These are phyloP conservation scores for Curvularia lunata DNA, from an alignment of 2,329 filamentous ascomycete species.

Conservation along the genomic window DNA sequence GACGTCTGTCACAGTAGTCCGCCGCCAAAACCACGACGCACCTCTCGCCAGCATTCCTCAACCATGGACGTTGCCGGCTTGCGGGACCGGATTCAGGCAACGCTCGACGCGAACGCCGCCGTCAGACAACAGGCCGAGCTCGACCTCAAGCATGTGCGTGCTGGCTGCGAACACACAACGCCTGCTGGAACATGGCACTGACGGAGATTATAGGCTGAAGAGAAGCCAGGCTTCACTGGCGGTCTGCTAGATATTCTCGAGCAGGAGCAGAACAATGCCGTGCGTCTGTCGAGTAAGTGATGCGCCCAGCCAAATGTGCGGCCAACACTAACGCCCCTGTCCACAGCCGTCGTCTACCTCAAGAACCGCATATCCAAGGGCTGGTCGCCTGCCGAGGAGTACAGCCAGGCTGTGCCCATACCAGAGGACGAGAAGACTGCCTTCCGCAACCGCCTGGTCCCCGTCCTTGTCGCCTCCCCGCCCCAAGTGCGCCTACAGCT, in stretches of 20 bases:
- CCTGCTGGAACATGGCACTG: slow-evolving; percentile 29
- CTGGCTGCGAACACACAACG: slow-evolving; percentile 5
- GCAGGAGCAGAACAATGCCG: slow-evolving; percentile 81
- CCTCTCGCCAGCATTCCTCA: slow-evolving; percentile 22
- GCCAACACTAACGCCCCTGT: slow-evolving; percentile 30
- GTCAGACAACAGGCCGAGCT: slow-evolving; percentile 77
- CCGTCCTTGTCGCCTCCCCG: slow-evolving; percentile 81
- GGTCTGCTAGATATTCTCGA: slow-evolving; percentile 90
- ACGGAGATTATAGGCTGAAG: slow-evolving; percentile 72
- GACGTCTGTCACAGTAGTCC: slow-evolving; percentile 10
- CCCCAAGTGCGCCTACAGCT: slow-evolving; percentile 89
- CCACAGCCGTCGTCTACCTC: slow-evolving; percentile 88
- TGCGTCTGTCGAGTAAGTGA: slow-evolving; percentile 81
- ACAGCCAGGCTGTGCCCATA: slow-evolving; percentile 74
- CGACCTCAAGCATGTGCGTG: slow-evolving; percentile 78
- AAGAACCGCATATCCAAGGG: slow-evolving; percentile 96
- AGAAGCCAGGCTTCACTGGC: slow-evolving; percentile 86
- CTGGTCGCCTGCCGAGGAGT: slow-evolving; percentile 81
- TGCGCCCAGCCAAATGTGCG: slow-evolving; percentile 25
- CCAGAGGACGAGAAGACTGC: slow-evolving; percentile 86
- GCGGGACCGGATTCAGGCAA: slow-evolving; percentile 77
- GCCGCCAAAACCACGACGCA: slow-evolving; percentile 19
- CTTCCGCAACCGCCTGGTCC: slow-evolving; percentile 86
- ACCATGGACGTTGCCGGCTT: slow-evolving; percentile 77
- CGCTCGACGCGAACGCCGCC: slow-evolving; percentile 76